Base-by-base conservation (phyloP, 768 basidiomycete genomes). In the Termitomyces eurrhizus region DNA sequence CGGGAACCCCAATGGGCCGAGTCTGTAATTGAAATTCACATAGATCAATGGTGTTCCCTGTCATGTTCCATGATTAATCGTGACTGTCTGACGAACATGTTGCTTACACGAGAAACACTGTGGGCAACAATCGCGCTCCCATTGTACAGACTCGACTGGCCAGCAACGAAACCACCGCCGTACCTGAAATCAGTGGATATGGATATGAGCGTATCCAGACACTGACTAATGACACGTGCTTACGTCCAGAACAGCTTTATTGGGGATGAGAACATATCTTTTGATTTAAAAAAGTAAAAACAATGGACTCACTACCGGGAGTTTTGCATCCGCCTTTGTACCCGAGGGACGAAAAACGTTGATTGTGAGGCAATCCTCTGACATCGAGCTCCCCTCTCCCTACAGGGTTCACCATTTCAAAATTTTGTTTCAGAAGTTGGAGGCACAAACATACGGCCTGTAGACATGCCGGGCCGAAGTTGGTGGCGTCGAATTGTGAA, bases 301-400 rank as follows among this genome's bases (percentile, higher is more conserved):
- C 24, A 11, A 35, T 21, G 21, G 21, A 67, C 74, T 64, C 60
- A 78, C 77, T 44, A 81, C 73, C 16, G 80, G 78, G 3, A 81
- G 66, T 42, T 69, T 69, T 4, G 72, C 70, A 55, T 66, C 64
- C 2, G 65, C 8, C 6, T 48, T 48, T 12, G 72, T 55, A 14
- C 76, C 75, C 0, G 77, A 72, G 0, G 86, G 85, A 21, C 83
- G 73, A 56, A 81, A 83, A 4, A 88, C 72, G 64, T 86, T 86
- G 56, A 86, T 72, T 24, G 82, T 84, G 53, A 87, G 70, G 65
- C 84, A 87, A 62, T 87, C 84, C 66, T 87, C 85, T 29, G 83
- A 82, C 41, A 70, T 76, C 65, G 65, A 16, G 42, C 16, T 8
- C 21, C 45, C 14, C 8, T 4, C 35, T 3, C 14, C 18, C 48